phyloP scores from a whole-genome alignment of 1,284 basidiomycete species.

The Earliella scabrosa region DNA sequence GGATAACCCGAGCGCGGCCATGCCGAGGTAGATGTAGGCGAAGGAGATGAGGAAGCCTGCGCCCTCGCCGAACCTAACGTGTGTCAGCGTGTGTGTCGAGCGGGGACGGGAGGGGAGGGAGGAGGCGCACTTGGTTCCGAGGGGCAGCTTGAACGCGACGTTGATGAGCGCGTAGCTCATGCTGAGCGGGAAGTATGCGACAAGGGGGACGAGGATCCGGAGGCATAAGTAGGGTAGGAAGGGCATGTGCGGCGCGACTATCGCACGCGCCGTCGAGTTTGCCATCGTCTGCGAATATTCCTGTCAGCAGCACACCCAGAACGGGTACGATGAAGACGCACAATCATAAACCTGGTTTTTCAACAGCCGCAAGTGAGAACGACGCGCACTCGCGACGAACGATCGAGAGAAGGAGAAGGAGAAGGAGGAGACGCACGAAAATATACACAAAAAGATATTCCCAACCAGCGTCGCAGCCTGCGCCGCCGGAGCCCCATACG shows the following conservation, averaged over 20 bases:
- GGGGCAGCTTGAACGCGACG: constrained; percentile 47
- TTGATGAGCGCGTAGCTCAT: constrained; percentile 50
- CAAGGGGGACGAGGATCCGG: constrained; percentile 42
- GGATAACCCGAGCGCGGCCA: constrained; percentile 42
- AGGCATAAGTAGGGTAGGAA: constrained; percentile 43
- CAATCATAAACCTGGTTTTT: constrained; percentile 27
- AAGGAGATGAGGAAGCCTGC: constrained; percentile 51
- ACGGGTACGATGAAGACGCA: constrained; percentile 24
- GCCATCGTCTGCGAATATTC: constrained; percentile 43
- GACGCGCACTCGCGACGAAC: neutral
- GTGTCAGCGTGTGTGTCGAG: neutral
- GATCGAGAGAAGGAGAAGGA: neutral
- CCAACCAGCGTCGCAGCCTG: constrained; percentile 56
- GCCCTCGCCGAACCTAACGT: constrained; percentile 39
- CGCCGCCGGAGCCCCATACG: constrained; percentile 52
- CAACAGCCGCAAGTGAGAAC: too few species aligned
- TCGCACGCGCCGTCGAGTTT: constrained; percentile 44
- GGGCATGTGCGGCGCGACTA: constrained; percentile 46
- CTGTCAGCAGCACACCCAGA: constrained; percentile 39
- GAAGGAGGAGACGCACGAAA: constrained; percentile 34
- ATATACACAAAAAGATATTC: constrained; percentile 53
- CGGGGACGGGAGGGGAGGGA: neutral
- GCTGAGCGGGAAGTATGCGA: constrained; percentile 45
- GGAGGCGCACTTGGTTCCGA: constrained; percentile 38
- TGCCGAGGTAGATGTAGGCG: constrained; percentile 40